Evolutionary conservation across 2,329 filamentous ascomycete species (phyloP).

Genomic region (Orbilia brochopaga): DNA sequence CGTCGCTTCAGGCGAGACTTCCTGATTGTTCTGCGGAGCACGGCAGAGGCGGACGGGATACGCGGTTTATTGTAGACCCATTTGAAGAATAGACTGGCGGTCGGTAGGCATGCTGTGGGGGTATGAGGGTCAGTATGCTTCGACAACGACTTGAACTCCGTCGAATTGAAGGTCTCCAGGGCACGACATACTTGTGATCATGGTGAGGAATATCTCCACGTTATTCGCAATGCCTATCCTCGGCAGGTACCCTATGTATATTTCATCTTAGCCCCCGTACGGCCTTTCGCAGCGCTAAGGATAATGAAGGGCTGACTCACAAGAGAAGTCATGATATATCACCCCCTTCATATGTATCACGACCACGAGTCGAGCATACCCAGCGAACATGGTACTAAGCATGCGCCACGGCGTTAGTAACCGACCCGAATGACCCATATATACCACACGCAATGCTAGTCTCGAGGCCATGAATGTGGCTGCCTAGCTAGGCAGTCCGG

Average conservation of each 20-base stretch:
- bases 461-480: too few relatives aligned
- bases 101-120: constrained; percentile 37
- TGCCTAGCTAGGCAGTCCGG: neutral
- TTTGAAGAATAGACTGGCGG: constrained; percentile 47
- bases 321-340: constrained; percentile 36
- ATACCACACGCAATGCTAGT: too few relatives aligned
- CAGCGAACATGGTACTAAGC: constrained; percentile 27
- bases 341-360: constrained; percentile 18
- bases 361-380: constrained; percentile 29
- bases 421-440: too few relatives aligned
- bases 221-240: constrained; percentile 29
- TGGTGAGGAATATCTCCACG: constrained; percentile 37
- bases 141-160: too few relatives aligned
- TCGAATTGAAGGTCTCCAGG: too few relatives aligned
- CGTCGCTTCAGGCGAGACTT: constrained; percentile 29
- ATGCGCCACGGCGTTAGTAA: constrained; percentile 1
- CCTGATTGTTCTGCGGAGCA: constrained; percentile 17
- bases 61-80: constrained; percentile 44
- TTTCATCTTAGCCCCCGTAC: constrained; percentile 1
- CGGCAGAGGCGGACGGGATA: constrained; percentile 20
- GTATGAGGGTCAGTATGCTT: neutral
- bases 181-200: constrained; percentile 31
- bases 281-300: neutral
- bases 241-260: constrained; percentile 28
- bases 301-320: constrained; percentile 12